phyloP scores from a whole-genome alignment of 148 eudicot species.

The Hydrangea macrophylla region DNA sequence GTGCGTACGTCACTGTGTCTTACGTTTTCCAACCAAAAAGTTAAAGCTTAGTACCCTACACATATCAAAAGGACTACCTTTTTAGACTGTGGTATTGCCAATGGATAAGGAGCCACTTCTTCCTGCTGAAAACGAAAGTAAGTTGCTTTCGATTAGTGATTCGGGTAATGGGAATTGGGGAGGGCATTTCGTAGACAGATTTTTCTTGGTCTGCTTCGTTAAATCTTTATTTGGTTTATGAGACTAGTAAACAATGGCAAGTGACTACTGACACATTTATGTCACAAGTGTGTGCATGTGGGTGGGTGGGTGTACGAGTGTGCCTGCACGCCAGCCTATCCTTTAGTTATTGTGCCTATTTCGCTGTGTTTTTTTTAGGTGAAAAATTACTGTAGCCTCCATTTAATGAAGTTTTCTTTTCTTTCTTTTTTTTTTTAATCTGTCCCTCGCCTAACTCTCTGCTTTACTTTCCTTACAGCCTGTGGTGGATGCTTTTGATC shows the following conservation, averaged over 20 bases:
- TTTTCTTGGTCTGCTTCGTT: neutral
- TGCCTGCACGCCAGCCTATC: neutral
- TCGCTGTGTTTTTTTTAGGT: neutral
- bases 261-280: neutral
- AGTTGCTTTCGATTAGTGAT: neutral
- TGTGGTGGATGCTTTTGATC: conserved; percentile 99
- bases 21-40: too few relatives aligned
- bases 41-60: too few relatives aligned
- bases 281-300: neutral
- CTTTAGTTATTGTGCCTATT: neutral
- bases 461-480: conserved; percentile 48
- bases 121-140: neutral
- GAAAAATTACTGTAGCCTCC: neutral
- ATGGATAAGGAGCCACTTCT: neutral
- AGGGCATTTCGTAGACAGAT: neutral
- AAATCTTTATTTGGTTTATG: neutral
- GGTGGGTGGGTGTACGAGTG: neutral
- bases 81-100: too few relatives aligned
- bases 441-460: neutral
- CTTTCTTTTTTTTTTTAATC: too few relatives aligned
- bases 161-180: neutral
- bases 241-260: neutral
- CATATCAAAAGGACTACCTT: too few relatives aligned
- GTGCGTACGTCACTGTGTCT: too few relatives aligned
- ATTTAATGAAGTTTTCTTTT: neutral